These are phyloP conservation scores for Verbena officinalis DNA, from an alignment of 257 asterid species.

Conservation along the genomic window DNA sequence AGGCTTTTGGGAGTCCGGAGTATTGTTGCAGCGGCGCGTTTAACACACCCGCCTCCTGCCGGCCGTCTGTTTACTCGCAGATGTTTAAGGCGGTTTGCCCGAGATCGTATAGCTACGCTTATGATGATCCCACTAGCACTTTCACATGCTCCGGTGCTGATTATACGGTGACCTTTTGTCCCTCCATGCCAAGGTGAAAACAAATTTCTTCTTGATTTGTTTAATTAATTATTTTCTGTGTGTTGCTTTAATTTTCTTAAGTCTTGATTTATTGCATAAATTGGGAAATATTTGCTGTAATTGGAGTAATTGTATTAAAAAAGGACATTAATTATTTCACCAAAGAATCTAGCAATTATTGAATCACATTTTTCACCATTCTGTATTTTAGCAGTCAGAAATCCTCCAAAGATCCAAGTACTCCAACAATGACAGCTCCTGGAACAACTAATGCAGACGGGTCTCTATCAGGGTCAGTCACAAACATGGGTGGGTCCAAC, in stretches of 20 bases:
- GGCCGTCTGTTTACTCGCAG: conserved; percentile 81
- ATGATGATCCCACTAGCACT: conserved; percentile 95
- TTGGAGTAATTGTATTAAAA: not conserved
- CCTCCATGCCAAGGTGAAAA: conserved; percentile 75
- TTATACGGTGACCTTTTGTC: conserved; percentile 84
- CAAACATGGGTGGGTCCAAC: conserved; percentile 39
- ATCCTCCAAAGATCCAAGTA: conserved; percentile 75
- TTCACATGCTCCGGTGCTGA: conserved; percentile 92
- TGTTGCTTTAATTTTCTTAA: not conserved
- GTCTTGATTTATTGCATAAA: too few relatives aligned
- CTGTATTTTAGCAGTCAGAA: conserved; percentile 61
- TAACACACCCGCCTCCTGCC: conserved; percentile 75
- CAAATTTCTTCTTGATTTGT: not conserved
- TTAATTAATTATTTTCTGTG: too few relatives aligned
- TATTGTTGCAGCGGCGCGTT: conserved; percentile 94
- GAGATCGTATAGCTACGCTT: conserved; percentile 91
- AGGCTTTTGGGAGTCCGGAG: conserved; percentile 78
- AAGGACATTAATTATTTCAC: conserved; percentile 18
- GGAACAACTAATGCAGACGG: conserved; percentile 42
- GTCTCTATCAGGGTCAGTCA: conserved; percentile 39
- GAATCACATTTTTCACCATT: not conserved
- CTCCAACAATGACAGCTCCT: conserved; percentile 50
- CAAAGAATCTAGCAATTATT: conserved; percentile 23
- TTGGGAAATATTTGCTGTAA: not conserved
- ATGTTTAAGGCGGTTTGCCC: conserved; percentile 87